Evolutionary conservation across 2,329 filamentous ascomycete genomes (phyloP), one percentile per base, ranked within the genome.

Genomic region (Colletotrichum cereale): DNA sequence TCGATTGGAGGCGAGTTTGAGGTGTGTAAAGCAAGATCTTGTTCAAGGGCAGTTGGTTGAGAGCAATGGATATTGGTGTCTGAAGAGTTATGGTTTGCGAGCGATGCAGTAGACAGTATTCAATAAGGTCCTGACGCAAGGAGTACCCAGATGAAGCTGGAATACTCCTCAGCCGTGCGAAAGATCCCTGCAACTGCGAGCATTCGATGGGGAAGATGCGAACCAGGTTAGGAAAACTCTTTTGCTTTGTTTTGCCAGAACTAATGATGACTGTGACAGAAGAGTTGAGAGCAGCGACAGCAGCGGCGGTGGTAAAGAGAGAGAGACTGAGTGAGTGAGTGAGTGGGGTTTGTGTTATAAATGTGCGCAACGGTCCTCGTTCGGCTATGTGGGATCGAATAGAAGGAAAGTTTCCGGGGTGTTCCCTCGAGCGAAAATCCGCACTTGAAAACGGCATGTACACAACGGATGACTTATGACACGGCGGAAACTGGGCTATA

Each of bases 151-250:
- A 86, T 74, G 40, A 82, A 77, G 75, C 87, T 86, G 86, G 83
- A 79, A 88, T 88, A 89, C 87, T 87, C 87, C 87, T 89, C 87
- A 89, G 87, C 87, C 87, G 85, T 89, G 83, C 84, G 84, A 83
- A 73, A 79, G 72, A 74, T 78, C 75, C 68, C 65, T 44, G 47
- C 14, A 36, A 42, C 50, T 48, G 64, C 57, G 34, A 62, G 68
- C 71, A 73, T 73, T 67, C 71, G 62, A 72, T 11, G n/a, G 24
- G 26, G 21, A 24, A 34, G 38, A 56, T 24, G 5, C 31, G 12
- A 47, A 18, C 8, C 16, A 53, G 42, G 53, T 52, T 44, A 24
- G 7, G 44, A 44, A 44, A 38, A 62, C 53, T 47, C n/a, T 42
- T 48, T 26, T 31, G 16, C 42, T 62, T 42, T 36, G 38, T 31